Base-by-base conservation (phyloP, 176 grass and related monocot genomes). In the Aegilops longissima region DNA sequence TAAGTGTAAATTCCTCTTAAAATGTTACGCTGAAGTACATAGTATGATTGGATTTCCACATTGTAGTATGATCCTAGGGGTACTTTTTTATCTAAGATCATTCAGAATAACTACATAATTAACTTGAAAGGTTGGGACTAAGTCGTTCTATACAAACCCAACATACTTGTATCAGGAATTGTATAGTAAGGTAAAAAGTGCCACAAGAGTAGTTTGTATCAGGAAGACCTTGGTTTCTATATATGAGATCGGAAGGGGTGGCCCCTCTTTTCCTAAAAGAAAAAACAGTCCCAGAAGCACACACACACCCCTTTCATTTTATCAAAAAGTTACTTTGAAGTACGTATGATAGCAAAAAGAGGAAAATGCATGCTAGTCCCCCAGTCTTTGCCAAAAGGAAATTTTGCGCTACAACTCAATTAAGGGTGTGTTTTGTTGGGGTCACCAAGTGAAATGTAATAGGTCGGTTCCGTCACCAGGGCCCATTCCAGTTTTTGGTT, bases 71-170 rank as follows among this genome's bases (percentile, higher is more conserved):
- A 65, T 64, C 30, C 44, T 45, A 6, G 36, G 38, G n/a, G 74
- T 67, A 80, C 3, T 5, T 87, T 87, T 73, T 67, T 1, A 69
- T 49, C 4, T 5, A 49, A n/a, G 49, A 82, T 66, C 29, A 21
- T 87, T 74, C 21, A 52, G 10, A 81, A 54, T 81, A 34, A 66
- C 45, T 40, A 40, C 36, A 47, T 86, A 74, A 66, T 52, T 40
- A 72, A 85, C 20, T 73, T 49, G 1, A 89, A 78, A 84, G 66
- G 2, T 65, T 84, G 16, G 40, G 52, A 29, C 77, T 79, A n/a
- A 38, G 61, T 51, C 18, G 13, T 79, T 83, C 31, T 24, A 27
- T 83, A 61, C 6, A 13, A 16, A 70, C 20, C 47, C 65, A 61
- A 58, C 47, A 83, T 49, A 51, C 10, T 44, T 44, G 42, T 11